These are phyloP conservation scores for Leccinum imitatum DNA, from an alignment of 768 basidiomycete genomes.

Conservation along the genomic window DNA sequence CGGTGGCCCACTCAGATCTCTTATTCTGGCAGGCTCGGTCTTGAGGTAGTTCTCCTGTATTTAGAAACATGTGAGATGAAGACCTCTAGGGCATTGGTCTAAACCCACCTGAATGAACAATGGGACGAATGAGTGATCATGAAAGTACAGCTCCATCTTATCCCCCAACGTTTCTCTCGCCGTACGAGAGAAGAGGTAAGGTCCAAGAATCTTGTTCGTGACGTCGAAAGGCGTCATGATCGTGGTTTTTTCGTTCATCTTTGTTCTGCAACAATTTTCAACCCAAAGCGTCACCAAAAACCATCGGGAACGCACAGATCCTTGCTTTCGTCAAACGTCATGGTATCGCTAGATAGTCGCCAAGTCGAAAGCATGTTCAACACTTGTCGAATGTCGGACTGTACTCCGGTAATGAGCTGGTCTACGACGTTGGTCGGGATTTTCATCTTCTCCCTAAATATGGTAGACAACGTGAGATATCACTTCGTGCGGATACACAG, in stretches of 20 bases:
- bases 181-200: slow-evolving; percentile 84
- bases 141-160: slow-evolving; percentile 96
- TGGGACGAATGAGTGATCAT: slow-evolving; percentile 92
- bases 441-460: slow-evolving; percentile 83
- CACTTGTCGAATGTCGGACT: slow-evolving; percentile 96
- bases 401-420: slow-evolving; percentile 82
- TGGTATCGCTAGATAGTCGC: slow-evolving; percentile 76
- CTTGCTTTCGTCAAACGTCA: slow-evolving; percentile 93
- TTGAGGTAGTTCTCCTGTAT: slow-evolving; percentile 92
- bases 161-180: slow-evolving; percentile 80
- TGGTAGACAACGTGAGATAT: neutral
- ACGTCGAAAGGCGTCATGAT: slow-evolving; percentile 93
- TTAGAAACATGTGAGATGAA: neutral
- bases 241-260: slow-evolving; percentile 89
- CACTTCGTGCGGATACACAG: neutral
- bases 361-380: slow-evolving; percentile 98
- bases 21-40: slow-evolving; percentile 63
- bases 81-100: neutral
- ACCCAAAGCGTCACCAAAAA: neutral
- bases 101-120: slow-evolving; percentile 83
- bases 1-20: slow-evolving; percentile 61
- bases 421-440: slow-evolving; percentile 90
- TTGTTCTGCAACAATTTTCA: slow-evolving; percentile 51
- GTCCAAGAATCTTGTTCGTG: slow-evolving; percentile 85
- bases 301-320: slow-evolving; percentile 58